These are phyloP conservation scores for Nitzschia inconspicua DNA, from an alignment of 108 stramenopile species.

Conservation along the genomic window DNA sequence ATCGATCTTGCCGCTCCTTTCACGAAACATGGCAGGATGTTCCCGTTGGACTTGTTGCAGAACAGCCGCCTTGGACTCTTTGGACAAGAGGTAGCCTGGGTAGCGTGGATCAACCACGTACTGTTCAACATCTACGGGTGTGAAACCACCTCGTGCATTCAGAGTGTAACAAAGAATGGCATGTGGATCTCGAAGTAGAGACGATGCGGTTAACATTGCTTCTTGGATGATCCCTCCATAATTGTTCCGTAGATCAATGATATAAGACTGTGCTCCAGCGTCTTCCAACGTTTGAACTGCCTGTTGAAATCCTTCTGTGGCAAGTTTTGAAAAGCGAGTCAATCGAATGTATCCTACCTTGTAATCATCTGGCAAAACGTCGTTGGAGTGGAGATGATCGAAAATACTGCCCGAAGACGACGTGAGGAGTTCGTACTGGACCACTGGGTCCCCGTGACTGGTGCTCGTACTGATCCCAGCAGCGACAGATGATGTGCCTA, in stretches of 20 bases:
- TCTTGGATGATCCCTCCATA: slow-evolving; percentile 86
- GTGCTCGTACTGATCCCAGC: background rate
- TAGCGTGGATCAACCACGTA: slow-evolving; percentile 68
- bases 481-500: too few species aligned
- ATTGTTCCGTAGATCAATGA: slow-evolving; percentile 78
- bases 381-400: slow-evolving; percentile 24
- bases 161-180: slow-evolving; percentile 72
- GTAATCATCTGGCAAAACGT: background rate
- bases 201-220: slow-evolving; percentile 81
- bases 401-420: slow-evolving; percentile 42
- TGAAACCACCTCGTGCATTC: slow-evolving; percentile 75
- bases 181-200: slow-evolving; percentile 71
- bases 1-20: background rate
- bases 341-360: slow-evolving; percentile 78
- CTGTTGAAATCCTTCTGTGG: slow-evolving; percentile 61
- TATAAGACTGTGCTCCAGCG: slow-evolving; percentile 72
- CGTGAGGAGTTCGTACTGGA: slow-evolving; percentile 64
- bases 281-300: slow-evolving; percentile 62
- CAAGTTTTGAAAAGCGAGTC: slow-evolving; percentile 71
- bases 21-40: slow-evolving; percentile 57
- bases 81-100: slow-evolving; percentile 77
- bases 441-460: slow-evolving; percentile 47
- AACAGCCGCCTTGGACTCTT: slow-evolving; percentile 40
- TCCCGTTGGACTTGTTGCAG: slow-evolving; percentile 61
- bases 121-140: slow-evolving; percentile 78